These are phyloP conservation scores for Candida nemodendra DNA, from an alignment of 805 yeast genomes.

Conservation along the genomic window DNA sequence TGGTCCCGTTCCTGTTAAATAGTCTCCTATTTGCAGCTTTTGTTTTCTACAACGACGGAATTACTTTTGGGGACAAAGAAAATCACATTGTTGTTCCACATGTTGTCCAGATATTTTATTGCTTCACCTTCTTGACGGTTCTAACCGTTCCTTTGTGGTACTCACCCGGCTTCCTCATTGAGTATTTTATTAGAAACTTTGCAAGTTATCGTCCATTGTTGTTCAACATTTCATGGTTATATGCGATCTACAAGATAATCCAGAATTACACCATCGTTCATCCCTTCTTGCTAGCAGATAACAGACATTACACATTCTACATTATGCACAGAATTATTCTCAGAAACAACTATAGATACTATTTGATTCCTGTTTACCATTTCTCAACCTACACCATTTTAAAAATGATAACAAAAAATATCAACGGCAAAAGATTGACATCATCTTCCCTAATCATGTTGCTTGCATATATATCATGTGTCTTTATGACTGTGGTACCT, in stretches of 20 bases:
- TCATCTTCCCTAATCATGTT: constrained; percentile 38
- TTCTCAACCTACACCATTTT: constrained; percentile 37
- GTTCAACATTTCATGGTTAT: constrained; percentile 23
- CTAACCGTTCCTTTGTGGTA: constrained; percentile 78
- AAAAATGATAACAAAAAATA: constrained; percentile 17
- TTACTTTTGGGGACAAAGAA: constrained; percentile 87
- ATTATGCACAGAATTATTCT: constrained; percentile 67
- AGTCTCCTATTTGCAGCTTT: constrained; percentile 55
- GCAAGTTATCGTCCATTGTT: constrained; percentile 20
- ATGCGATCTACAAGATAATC: constrained; percentile 44
- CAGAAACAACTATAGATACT: constrained; percentile 43
- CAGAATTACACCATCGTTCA: constrained; percentile 71
- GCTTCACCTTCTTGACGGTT: constrained; percentile 58
- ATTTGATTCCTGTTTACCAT: constrained; percentile 70
- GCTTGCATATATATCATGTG: constrained; percentile 50
- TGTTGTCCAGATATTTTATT: constrained; percentile 78
- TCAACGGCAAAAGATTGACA: constrained; percentile 10
- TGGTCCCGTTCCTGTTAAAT: constrained; percentile 54
- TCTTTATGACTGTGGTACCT: constrained; percentile 67
- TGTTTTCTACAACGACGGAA: constrained; percentile 69
- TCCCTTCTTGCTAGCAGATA: constrained; percentile 90
- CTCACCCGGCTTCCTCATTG: constrained; percentile 38
- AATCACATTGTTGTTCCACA: constrained; percentile 77
- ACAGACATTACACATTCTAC: constrained; percentile 91
- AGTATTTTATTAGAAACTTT: constrained; percentile 38